Base-by-base conservation (phyloP, 768 basidiomycete genomes). In the Lenzites betulinus region DNA sequence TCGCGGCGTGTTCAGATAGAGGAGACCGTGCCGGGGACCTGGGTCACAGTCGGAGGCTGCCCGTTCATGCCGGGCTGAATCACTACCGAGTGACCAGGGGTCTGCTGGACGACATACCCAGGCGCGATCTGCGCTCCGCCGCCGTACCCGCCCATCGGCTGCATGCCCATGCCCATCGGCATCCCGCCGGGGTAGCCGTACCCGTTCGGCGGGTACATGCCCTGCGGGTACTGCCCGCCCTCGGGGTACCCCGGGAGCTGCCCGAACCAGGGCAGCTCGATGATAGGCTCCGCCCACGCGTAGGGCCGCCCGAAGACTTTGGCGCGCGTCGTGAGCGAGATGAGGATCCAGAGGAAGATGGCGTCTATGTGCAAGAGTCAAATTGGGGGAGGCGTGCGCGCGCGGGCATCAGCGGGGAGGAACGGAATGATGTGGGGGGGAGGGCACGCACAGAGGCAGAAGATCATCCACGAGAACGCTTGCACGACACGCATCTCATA, bases 401-500 rank as follows among this genome's bases (percentile, higher is more conserved):
- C 30, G 11, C 30, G 30, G 30, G 30, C 30, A 33, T 56, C 4
- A 53, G 53, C 28, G 60, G 55, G 39, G 15, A 22, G 23, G 13
- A 20, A 51, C 26, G 38, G 33, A 35, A 16, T 5, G 30, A 54
- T 46, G 39, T 28, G 51, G 9, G 16, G 44, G 23, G 12, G 50
- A 36, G 53, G 16, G 54, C 43, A 71, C 80, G 33, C 42, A 83
- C 82, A 78, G 48, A 80, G 65, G 58, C 78, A 77, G 67, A 92
- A 92, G 52, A 83, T 73, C 69, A 83, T 78, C 91, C 91, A 92
- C 0, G 90, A 91, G 70, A 92, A 83, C 2, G 88, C 89, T 64
- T 91, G 83, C 35, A 90, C 79, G 47, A 86, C 85, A 72, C 88
- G 90, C 87, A 92, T 89, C 69, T 90, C 83, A 70, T 89, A 88